Evolutionary conservation across 2,329 filamentous ascomycete genomes (phyloP), one percentile per base, ranked within the genome.

Genomic region (Cladosporium sp.): DNA sequence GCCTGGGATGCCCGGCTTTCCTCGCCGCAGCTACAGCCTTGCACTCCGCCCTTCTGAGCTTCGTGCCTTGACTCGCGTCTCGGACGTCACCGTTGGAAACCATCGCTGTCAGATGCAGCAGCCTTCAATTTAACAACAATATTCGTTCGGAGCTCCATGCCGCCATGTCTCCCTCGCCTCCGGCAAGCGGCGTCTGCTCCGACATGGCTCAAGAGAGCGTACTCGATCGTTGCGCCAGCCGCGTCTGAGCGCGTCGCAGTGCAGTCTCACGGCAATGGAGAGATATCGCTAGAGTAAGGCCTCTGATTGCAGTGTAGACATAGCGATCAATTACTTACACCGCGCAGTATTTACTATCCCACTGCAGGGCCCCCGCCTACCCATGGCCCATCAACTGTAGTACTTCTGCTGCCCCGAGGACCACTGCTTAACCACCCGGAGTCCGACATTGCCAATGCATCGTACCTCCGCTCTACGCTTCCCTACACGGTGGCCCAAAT

Each of bases 341-440:
- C n/a, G 44, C 19, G 14, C 35, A 62, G 60, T 33, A 56, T 61
- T 38, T 46, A 59, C 40, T 55, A 58, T 40, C 57, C 53, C 11
- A 49, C 44, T 28, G 49, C 49, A 16, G 51, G 61, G 37, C 58
- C 63, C 5, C 66, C 34, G 64, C 68, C 13, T 58, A 70, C 40
- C 56, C 71, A 44, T 52, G 35, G 16, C 9, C 37, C 38, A 44
- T 16, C 59, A 2, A 43, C 59, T 18, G 59, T 61, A 5, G 44
- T 61, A 13, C 52, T 78, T 41, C 75, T 73, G 54, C 61, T 78
- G 13, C 74, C 74, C 3, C 64, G 70, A 37, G 74, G 74, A 4
- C 70, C 73, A 38, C 53, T 72, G 7, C 40, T 68, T 4, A 53
- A 62, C 9, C 54, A 64, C 9, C 34, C 56, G 11, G 57, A 66